Evolutionary conservation across 2,329 filamentous ascomycete genomes (phyloP).

Genomic region (Purpureocillium lavendulum): DNA sequence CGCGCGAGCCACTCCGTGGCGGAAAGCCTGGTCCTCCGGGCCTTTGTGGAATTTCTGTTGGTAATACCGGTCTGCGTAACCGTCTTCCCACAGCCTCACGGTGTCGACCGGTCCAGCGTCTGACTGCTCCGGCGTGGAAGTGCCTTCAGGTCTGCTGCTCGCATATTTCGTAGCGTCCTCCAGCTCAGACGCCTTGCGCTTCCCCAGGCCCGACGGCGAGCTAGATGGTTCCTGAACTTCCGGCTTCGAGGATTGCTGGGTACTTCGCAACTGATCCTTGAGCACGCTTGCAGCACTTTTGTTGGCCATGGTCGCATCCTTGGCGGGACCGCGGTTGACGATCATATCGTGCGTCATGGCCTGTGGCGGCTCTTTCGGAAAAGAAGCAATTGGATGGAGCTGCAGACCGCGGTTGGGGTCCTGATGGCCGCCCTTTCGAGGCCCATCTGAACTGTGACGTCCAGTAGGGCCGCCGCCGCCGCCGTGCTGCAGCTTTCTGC

Average conservation of each 20-base stretch:
- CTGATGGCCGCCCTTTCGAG: conserved; percentile 22
- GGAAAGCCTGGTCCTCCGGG: conserved; percentile 74
- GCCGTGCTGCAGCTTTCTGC: conserved; percentile 65
- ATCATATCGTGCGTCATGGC: conserved; percentile 81
- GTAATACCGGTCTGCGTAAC: conserved; percentile 93
- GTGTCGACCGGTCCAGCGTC: conserved; percentile 68
- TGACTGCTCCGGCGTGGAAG: conserved; percentile 29
- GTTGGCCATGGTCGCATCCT: conserved; percentile 73
- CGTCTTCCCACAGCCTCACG: conserved; percentile 88
- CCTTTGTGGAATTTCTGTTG: conserved; percentile 90
- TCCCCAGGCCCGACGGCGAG: conserved; percentile 49
- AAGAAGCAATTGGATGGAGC: conserved; percentile 35
- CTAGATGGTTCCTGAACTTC: background rate
- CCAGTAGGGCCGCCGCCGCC: conserved; percentile 26
- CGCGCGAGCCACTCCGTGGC: conserved; percentile 78
- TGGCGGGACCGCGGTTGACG: conserved; percentile 59
- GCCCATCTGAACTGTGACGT: conserved; percentile 9
- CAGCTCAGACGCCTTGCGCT: conserved; percentile 68
- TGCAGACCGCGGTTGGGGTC: conserved; percentile 22
- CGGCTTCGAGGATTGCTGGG: conserved; percentile 10
- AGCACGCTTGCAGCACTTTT: conserved; percentile 88
- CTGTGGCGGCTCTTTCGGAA: conserved; percentile 42
- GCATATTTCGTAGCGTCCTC: conserved; percentile 38
- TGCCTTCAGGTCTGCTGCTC: conserved; percentile 50
- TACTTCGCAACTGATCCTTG: conserved; percentile 65